Evolutionary conservation across 2,329 filamentous ascomycete genomes (phyloP), one percentile per base, ranked within the genome.

Genomic region (Fusarium coicis): DNA sequence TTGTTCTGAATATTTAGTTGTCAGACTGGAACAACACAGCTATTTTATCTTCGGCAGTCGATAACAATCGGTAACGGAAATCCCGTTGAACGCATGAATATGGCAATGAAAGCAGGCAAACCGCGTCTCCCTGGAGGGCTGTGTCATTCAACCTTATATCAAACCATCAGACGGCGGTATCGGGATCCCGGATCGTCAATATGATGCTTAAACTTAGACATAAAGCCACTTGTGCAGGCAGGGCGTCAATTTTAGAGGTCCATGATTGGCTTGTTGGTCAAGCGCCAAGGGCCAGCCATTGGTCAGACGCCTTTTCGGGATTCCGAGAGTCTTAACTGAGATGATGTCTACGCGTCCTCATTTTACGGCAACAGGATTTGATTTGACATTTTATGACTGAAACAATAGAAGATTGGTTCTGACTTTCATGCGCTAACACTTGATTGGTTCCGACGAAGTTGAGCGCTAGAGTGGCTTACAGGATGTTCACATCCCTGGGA

Each of bases 201-300:
- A 54, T 34, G 40, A 59, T 40, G 44, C 56, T 54, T 54, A 57
- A 59, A 59, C 28, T 54, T 32, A 54, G 56, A 39, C 46, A 53
- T 32, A 53, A 53, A 49, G 23, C 46, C 26, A 34, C 21, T 30
- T 39, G 12, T 12, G 11, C 16, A 53, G n/a, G 21, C 23, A 14
- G 16, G 2, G 40, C 23, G 42, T 5, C 11, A n/a, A n/a, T 30
- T 30, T 11, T 15, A 5, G 3, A 30, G 21, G 10, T 4, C 15
- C 10, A 5, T 26, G 34, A 59, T 59, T 59, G 56, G 56, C 7
- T 26, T 40, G 42, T 54, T 40, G 36, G n/a, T n/a, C 9, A 14
- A 23, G 10, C 23, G 40, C 19, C 37, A 28, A 36, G 18, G n/a
- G 30, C 5, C 15, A 21, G 14, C 23, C 2, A 49, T 49, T 57